These are phyloP conservation scores for Trichocladium antarcticum DNA, from an alignment of 495 filamentous ascomycete genomes.

Conservation along the genomic window DNA sequence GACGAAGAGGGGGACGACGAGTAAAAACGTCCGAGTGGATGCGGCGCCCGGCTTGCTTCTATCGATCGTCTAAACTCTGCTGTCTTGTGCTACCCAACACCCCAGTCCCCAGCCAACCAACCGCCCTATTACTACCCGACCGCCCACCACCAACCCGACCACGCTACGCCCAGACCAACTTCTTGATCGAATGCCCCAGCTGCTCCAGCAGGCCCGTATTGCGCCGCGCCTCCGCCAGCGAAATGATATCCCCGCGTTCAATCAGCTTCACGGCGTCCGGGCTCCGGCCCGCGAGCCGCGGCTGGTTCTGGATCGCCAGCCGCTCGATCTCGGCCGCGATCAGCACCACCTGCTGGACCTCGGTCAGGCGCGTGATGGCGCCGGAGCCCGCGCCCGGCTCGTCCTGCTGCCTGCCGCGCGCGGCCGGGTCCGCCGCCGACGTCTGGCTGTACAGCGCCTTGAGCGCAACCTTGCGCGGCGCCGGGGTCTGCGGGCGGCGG, in stretches of 20 bases:
- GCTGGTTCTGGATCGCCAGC: constrained; percentile 29
- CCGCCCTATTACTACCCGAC: background rate
- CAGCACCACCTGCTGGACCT: constrained; percentile 55
- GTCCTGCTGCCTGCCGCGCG: constrained; percentile 18
- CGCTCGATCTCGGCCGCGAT: constrained; percentile 55
- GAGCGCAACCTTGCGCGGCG: constrained; percentile 36
- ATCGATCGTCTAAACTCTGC: too few species aligned
- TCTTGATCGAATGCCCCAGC: constrained; percentile 76
- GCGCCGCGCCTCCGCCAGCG: constrained; percentile 70
- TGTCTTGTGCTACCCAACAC: too few species aligned
- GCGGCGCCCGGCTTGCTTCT: background rate
- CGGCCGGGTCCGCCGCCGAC: constrained; percentile 35
- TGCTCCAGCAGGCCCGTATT: constrained; percentile 80
- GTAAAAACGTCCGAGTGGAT: background rate
- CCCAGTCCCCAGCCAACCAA: too few species aligned
- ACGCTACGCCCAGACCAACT: constrained; percentile 79
- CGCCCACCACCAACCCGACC: background rate
- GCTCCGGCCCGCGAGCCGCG: constrained; percentile 24
- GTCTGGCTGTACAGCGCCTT: constrained; percentile 52
- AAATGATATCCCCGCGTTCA: constrained; percentile 67
- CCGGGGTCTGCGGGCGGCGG: constrained; percentile 16
- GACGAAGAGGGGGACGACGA: background rate
- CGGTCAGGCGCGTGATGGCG: constrained; percentile 40
- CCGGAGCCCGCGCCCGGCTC: too few species aligned
- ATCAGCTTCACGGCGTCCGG: constrained; percentile 36